phyloP scores from a whole-genome alignment of 208 protist genomes.

The Tritrichomonas musculus region DNA sequence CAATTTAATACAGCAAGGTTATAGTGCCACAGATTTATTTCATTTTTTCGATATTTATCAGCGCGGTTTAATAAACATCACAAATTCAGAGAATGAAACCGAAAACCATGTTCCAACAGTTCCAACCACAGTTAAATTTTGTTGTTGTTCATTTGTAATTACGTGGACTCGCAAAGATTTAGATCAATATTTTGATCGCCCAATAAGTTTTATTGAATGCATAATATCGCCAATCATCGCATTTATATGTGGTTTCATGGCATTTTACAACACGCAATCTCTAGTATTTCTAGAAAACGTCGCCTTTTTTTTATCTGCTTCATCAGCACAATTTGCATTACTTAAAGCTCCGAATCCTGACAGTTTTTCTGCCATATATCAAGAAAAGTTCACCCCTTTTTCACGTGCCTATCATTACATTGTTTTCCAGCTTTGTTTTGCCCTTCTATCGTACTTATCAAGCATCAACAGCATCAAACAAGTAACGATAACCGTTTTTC shows the following conservation, averaged over 20 bases:
- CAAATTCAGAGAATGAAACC: too few relatives aligned
- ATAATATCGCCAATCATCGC: not conserved
- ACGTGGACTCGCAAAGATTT: not conserved
- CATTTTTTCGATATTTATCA: conserved; percentile 1
- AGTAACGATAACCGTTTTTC: not conserved
- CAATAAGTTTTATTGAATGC: not conserved
- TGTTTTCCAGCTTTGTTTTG: not conserved
- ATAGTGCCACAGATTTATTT: not conserved
- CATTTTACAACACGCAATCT: not conserved
- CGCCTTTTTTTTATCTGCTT: not conserved
- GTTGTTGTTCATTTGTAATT: not conserved
- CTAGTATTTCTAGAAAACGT: not conserved
- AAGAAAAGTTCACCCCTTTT: not conserved
- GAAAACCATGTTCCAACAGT: not conserved
- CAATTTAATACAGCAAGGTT: not conserved
- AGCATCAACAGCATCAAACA: not conserved
- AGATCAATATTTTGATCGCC: not conserved
- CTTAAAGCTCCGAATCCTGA: not conserved
- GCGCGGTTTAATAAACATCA: not conserved
- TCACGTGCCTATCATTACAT: not conserved
- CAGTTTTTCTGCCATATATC: not conserved
- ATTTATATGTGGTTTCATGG: not conserved
- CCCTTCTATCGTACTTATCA: not conserved
- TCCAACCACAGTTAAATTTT: not conserved
- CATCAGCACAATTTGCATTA: not conserved